A percentile compares a stretch with the other conserved stretches of the same genome.
These are phyloP conservation scores for Ganoderma leucocontextum DNA, from an alignment of 1,284 basidiomycete genomes.

Conservation along the genomic window DNA sequence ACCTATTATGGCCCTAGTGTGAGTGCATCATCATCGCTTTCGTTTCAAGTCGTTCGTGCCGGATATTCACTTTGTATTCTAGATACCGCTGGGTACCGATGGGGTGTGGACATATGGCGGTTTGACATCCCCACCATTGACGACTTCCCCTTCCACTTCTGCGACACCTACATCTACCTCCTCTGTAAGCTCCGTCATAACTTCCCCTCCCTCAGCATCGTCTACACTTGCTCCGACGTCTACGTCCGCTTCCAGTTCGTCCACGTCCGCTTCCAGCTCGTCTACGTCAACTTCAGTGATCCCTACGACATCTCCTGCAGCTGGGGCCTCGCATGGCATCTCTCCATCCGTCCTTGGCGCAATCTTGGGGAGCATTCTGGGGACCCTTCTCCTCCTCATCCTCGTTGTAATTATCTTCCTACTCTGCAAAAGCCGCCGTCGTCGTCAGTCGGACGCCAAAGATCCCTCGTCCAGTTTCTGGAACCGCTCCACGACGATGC, in stretches of 20 bases:
- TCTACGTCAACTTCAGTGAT: slow-evolving; percentile 32
- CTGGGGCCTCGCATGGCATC: slow-evolving; percentile 38
- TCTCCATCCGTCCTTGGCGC: slow-evolving; percentile 40
- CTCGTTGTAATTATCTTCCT: slow-evolving; percentile 59
- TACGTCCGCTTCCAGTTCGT: slow-evolving; percentile 11
- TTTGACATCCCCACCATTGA: slow-evolving; percentile 55
- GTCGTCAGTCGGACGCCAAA: slow-evolving; percentile 26
- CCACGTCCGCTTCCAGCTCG: slow-evolving; percentile 35
- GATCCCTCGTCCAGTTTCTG: slow-evolving; percentile 40
- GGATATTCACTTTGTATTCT: slow-evolving; percentile 27
- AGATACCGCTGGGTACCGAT: slow-evolving; percentile 74
- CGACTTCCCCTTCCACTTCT: slow-evolving; percentile 37
- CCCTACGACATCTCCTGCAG: slow-evolving; percentile 31
- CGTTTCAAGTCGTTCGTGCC: background rate
- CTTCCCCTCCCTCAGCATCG: slow-evolving; percentile 37
- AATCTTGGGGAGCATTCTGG: slow-evolving; percentile 48
- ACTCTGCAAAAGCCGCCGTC: slow-evolving; percentile 50
- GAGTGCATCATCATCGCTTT: slow-evolving; percentile 44
- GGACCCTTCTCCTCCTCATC: slow-evolving; percentile 54
- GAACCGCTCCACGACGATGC: slow-evolving; percentile 40
- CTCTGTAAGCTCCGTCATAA: slow-evolving; percentile 33
- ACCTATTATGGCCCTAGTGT: slow-evolving; percentile 81
- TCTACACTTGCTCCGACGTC: slow-evolving; percentile 17
- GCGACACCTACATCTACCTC: slow-evolving; percentile 35
- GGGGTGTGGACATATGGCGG: slow-evolving; percentile 72